Evolutionary conservation across 2,329 filamentous ascomycete genomes (phyloP), one percentile per base, ranked within the genome.

Genomic region (Podosphaera leucotricha): DNA sequence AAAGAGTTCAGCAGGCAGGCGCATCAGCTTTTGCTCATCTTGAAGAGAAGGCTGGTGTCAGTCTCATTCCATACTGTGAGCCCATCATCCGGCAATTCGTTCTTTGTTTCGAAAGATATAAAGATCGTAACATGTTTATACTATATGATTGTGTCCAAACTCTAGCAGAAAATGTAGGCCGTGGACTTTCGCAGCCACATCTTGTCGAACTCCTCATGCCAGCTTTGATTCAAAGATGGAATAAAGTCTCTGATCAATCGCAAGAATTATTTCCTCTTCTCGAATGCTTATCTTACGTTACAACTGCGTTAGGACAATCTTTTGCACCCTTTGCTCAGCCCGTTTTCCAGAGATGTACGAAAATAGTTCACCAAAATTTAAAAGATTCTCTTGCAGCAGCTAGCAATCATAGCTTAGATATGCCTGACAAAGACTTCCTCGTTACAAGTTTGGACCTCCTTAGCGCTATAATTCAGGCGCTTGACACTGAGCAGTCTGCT

Each of bases 141-240:
- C 72, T 98, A 28, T 98, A 98, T 64, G 90, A 98, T 63, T 95
- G 90, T 60, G 83, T 98, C 28, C 90, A 98, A 64, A 98, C 90
- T 0, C 67, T 98, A 46, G 90, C 90, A 2, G 90, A 98, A 60
- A 80, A 84, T 56, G 80, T 95, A 44, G 85, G 84, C 10, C 75
- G 78, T 6, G 75, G 80, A 28, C 67, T 98, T 50, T 80, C 84
- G n/a, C 70, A 75, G 48, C 80, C 80, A 6, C 73, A 86, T 43
- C 71, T 93, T n/a, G 76, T 86, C 36, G 72, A 80, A 49, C 70
- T 84, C 52, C 69, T 98, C 47, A 95, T 98, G 87, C 86, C 90
- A 20, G 83, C 85, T 11, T 69, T 98, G 39, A 86, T 94, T 50
- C 69, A 79, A 49, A 73, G 90, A 48, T 98, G 90, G 75, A 77